Evolutionary conservation across 306 rosid species (phyloP), one percentile per base, ranked within the genome.

Genomic region (Betula pendula): DNA sequence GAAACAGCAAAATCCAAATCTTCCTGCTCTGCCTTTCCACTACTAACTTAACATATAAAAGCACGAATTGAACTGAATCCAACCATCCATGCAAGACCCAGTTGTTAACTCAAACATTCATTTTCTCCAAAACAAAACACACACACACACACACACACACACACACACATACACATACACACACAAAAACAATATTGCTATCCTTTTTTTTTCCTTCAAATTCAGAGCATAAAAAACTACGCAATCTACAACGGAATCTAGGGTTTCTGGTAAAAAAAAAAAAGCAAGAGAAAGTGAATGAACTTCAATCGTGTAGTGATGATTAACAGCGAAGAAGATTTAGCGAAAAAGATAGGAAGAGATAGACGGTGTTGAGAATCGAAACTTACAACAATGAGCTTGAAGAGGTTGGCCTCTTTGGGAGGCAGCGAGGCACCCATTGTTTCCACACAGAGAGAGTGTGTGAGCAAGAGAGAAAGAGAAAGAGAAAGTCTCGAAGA

Each of bases 361-460:
- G 40, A 47, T 17, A 47, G 22, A 70, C 6, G 6, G 25, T 12
- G 15, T 33, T 72, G 45, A 35, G 48, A 79, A 86, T 80, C 85
- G 87, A 75, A 77, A 84, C 92, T 94, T 90, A 92, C 98, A 71
- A 94, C 98, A 84, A 94, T 90, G 89, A 92, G 97, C 87, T 94
- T 94, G 96, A 94, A 94, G 88, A 94, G 97, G 86, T 90, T 94
- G 77, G 96, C 92, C 89, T 94, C 98, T 65, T 85, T 94, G 38
- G 95, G 83, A 13, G 97, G 98, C 47, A 94, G 94, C 38, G 97
- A 87, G 79, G 95, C 97, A 58, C 96, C 98, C 98, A 94, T 94
- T 85, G 87, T 70, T 78, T 84, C 77, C 85, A 51, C 25, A 35
- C 42, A 38, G 42, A 38, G 67, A 60, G 68, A 63, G 76, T 42